phyloP scores from a whole-genome alignment of 768 basidiomycete species.

The Ephemerocybe angulata region DNA sequence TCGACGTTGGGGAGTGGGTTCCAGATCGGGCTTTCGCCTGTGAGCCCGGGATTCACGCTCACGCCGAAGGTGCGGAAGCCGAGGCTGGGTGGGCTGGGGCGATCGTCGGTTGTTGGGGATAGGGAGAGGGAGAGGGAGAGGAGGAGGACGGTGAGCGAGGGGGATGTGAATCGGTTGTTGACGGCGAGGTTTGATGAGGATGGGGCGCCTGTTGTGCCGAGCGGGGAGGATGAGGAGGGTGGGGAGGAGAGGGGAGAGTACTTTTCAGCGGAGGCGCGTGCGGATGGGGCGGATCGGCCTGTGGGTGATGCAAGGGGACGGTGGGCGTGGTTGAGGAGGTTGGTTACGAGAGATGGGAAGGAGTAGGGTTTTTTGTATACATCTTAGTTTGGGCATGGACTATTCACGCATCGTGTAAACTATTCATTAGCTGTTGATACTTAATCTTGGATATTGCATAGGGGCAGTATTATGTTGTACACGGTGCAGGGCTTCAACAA shows the following conservation, averaged over 20 bases:
- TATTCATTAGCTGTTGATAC: background rate
- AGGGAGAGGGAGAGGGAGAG: conserved; percentile 22
- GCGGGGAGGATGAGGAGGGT: conserved; percentile 2
- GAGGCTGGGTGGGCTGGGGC: conserved; percentile 33
- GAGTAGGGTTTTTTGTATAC: background rate
- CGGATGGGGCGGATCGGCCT: too few relatives aligned
- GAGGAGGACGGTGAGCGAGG: conserved; percentile 53
- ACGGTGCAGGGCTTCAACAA: background rate
- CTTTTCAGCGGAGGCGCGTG: too few relatives aligned
- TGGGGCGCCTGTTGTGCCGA: conserved; percentile 9
- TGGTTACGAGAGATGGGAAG: background rate
- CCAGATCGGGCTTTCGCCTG: conserved; percentile 71
- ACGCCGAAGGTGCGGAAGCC: conserved; percentile 52
- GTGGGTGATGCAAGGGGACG: too few relatives aligned
- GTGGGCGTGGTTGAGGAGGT: too few relatives aligned
- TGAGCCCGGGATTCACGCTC: conserved; percentile 76
- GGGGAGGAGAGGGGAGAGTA: too few relatives aligned
- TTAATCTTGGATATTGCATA: too few relatives aligned
- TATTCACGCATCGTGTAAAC: background rate
- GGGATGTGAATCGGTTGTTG: conserved; percentile 28
- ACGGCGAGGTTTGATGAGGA: background rate
- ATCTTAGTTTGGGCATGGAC: background rate
- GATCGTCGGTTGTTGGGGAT: conserved; percentile 9
- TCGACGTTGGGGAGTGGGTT: conserved; percentile 50
- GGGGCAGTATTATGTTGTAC: too few relatives aligned